Base-by-base conservation (phyloP, 148 eudicot species). In the Mesembryanthemum crystallinum region DNA sequence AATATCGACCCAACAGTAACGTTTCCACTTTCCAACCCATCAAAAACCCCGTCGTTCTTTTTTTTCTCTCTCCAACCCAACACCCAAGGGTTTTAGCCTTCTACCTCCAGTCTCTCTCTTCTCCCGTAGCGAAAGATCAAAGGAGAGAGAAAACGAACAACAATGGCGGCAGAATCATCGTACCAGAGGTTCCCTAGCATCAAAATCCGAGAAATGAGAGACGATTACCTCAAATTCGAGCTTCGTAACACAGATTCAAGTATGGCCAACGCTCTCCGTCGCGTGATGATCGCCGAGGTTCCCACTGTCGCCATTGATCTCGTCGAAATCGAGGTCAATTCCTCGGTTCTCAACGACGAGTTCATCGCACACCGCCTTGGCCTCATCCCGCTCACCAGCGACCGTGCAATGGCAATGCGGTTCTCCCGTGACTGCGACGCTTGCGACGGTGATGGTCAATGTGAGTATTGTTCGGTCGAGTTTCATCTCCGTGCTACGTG, bases 401-500 rank as follows among this genome's bases (percentile, higher is more conserved):
- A 94, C 1, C 84, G 96, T 0, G 98, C 98, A 27, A 90, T 94
- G 98, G 63, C 80, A 43, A 94, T 92, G 98, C 81, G 98, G 14
- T 92, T 94, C 83, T 92, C 98, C 0, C 88, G 98, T 17, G 98
- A 94, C 80, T 90, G 98, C 47, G 96, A 94, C 75, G 92, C 96
- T 10, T 94, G 97, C 64, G 97, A 94, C 47, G 98, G 98, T 13
- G 98, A 92, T 30, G 98, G 98, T 0, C 96, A 92, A 82, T 94
- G 97, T n/a, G 98, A 92, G 89, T 89, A 74, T 75, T 92, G 98
- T 79, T 90, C 98, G 1, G 97, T 94, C 0, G 98, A 94, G 90
- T 94, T 92, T 63, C 90, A 94, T 77, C 74, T 94, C 20, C 64
- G 93, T 14, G 97, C 93, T 10, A 90, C 84, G 73, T 94, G 98